Conservation (phyloP, 1,139 yeast genomes). For the Scheffersomyces segobiensis region DNA sequence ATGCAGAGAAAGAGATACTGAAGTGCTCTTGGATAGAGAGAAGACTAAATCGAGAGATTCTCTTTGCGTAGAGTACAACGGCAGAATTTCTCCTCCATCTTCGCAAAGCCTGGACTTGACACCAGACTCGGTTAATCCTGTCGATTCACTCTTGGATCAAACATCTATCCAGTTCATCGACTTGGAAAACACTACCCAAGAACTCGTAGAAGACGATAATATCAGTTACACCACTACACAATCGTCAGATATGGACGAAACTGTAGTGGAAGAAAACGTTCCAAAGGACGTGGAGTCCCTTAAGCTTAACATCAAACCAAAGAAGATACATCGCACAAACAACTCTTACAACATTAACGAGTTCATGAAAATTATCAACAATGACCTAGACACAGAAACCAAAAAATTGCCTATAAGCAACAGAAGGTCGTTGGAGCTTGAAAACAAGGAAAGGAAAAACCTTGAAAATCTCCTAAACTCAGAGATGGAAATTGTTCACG, state of each 20-base stretch:
- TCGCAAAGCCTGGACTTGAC: slow-evolving; percentile 3
- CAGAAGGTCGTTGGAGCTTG: slow-evolving; percentile 28
- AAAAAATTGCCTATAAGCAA: slow-evolving; percentile 20
- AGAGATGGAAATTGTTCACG: neutral
- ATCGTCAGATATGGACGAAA: slow-evolving; percentile 1
- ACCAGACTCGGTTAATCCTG: slow-evolving; percentile 14
- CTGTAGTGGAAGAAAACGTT: neutral
- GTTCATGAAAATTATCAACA: slow-evolving; percentile 18
- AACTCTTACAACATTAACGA: slow-evolving; percentile 24
- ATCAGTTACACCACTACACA: slow-evolving; percentile 1
- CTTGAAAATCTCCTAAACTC: slow-evolving; percentile 6
- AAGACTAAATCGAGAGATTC: neutral
- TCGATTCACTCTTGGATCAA: slow-evolving; percentile 22
- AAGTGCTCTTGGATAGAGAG: neutral
- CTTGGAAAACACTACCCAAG: slow-evolving; percentile 13
- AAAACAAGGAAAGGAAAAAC: slow-evolving; percentile 18
- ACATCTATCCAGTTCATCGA: slow-evolving; percentile 22
- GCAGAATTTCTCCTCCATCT: neutral
- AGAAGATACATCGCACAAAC: slow-evolving; percentile 22
- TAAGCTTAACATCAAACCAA: slow-evolving; percentile 3
- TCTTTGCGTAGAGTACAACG: neutral
- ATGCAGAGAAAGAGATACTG: neutral
- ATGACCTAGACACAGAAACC: slow-evolving; percentile 6
- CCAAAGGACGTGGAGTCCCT: neutral
- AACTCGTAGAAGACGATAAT: slow-evolving; percentile 6